A percentile compares a stretch with the other conserved stretches of the same genome.
Evolutionary conservation across 1,284 basidiomycete genomes (phyloP).

Genomic region (Schizophyllum amplum): DNA sequence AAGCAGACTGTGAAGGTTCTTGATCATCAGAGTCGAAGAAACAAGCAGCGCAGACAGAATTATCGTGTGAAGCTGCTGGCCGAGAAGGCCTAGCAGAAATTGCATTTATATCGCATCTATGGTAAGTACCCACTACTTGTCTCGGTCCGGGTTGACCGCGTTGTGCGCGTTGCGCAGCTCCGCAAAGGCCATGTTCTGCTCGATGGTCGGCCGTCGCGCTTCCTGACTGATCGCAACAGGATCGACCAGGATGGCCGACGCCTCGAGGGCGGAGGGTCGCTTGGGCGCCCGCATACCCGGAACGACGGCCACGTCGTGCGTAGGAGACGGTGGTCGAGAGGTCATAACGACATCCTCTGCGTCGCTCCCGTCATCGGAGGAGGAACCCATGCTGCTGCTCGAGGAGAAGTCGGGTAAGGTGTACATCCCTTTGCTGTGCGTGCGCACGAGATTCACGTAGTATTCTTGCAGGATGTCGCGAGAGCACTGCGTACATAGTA

Average conservation of each 20-base stretch:
- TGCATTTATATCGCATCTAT: conserved; percentile 11
- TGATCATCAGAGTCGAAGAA: too few species aligned
- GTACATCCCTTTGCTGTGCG: conserved; percentile 57
- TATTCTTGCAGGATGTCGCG: conserved; percentile 76
- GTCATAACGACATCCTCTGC: conserved; percentile 43
- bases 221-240: conserved; percentile 39
- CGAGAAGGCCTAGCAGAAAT: too few species aligned
- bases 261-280: conserved; percentile 21
- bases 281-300: conserved; percentile 6
- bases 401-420: conserved; percentile 26
- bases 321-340: conserved; percentile 45
- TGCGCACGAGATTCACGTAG: conserved; percentile 76
- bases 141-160: conserved; percentile 2
- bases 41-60: too few species aligned
- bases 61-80: too few species aligned
- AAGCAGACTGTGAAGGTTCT: background rate
- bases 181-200: conserved; percentile 77
- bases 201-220: conserved; percentile 55
- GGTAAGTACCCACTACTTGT: conserved; percentile 1
- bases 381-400: conserved; percentile 28
- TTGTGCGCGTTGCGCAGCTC: conserved; percentile 43
- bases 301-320: conserved; percentile 17
- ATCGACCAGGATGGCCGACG: conserved; percentile 47
- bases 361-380: conserved; percentile 42
- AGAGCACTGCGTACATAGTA: conserved; percentile 50